These are phyloP conservation scores for Bremia lactucae DNA, from an alignment of 352 stramenopile species.

Conservation along the genomic window DNA sequence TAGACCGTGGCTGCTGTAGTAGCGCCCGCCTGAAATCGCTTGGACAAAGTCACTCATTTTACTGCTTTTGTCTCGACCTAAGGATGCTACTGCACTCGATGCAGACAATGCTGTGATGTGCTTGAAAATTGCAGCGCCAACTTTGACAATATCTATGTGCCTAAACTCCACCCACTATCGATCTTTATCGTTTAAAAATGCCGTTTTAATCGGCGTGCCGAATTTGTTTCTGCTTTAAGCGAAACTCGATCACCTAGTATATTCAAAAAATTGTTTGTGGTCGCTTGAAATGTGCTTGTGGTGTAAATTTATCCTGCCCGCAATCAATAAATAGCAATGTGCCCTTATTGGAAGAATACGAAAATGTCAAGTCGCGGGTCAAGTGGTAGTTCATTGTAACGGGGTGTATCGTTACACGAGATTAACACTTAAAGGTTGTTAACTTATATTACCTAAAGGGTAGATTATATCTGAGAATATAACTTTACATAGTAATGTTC, in stretches of 20 bases:
- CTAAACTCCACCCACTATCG: constrained; percentile 93
- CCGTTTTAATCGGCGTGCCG: constrained; percentile 77
- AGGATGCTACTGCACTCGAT: constrained; percentile 71
- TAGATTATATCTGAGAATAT: too few species aligned
- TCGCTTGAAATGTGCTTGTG: constrained; percentile 93
- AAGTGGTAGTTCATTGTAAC: constrained; percentile 94
- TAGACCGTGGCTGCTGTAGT: too few species aligned
- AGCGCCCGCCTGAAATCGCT: too few species aligned
- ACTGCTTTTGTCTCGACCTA: constrained; percentile 70
- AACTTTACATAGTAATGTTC: too few species aligned
- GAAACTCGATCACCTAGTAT: constrained; percentile 92
- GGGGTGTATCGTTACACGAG: too few species aligned
- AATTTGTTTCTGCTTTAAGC: constrained; percentile 83
- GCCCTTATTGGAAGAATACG: constrained; percentile 80
- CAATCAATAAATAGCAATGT: constrained; percentile 94
- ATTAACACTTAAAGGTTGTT: too few species aligned
- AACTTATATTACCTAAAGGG: too few species aligned
- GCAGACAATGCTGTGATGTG: constrained; percentile 60
- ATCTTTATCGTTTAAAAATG: constrained; percentile 95
- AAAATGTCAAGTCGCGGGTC: constrained; percentile 83
- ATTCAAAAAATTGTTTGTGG: constrained; percentile 93
- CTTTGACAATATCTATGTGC: constrained; percentile 92
- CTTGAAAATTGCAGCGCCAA: constrained; percentile 72
- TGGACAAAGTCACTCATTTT: too few species aligned
- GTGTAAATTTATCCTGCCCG: constrained; percentile 88